Conservation (phyloP, 805 yeast genomes). For the Kazachstania viticola region DNA sequence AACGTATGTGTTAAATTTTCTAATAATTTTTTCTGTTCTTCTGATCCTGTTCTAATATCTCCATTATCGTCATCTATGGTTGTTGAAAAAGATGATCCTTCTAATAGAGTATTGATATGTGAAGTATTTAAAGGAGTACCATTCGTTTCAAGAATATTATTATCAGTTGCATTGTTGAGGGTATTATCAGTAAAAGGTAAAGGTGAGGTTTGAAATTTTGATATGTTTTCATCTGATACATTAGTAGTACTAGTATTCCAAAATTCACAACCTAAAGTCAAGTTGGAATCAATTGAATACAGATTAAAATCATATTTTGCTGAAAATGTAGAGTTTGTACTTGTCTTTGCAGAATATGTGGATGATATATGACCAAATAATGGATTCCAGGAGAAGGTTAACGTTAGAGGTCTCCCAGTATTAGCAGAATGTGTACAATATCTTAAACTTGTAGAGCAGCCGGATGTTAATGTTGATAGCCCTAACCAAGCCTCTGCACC, state of each 20-base stretch:
- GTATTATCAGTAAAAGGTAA: background rate
- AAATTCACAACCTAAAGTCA: constrained; percentile 77
- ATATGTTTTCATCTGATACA: constrained; percentile 1
- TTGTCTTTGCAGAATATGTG: constrained; percentile 76
- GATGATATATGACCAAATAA: constrained; percentile 81
- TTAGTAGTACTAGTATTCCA: constrained; percentile 37
- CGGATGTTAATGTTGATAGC: constrained; percentile 73
- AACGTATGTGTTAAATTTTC: constrained; percentile 22
- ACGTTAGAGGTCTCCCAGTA: constrained; percentile 80
- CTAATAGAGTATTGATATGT: background rate
- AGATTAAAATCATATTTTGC: constrained; percentile 83
- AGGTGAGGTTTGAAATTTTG: background rate
- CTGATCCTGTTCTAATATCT: background rate
- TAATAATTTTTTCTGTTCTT: constrained; percentile 11
- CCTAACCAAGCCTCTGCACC: constrained; percentile 92
- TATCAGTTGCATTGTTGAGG: too few relatives aligned
- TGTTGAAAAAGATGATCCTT: too few relatives aligned
- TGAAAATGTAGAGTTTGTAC: constrained; percentile 61
- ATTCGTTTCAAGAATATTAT: background rate
- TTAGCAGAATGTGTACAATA: constrained; percentile 78
- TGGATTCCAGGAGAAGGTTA: constrained; percentile 82
- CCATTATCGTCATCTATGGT: too few relatives aligned
- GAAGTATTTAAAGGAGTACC: background rate
- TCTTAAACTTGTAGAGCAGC: constrained; percentile 72
- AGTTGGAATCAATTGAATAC: constrained; percentile 80